Base-by-base conservation (phyloP, 192 early-diverging fungal genomes). In the Spizellomyces punctatus region DNA sequence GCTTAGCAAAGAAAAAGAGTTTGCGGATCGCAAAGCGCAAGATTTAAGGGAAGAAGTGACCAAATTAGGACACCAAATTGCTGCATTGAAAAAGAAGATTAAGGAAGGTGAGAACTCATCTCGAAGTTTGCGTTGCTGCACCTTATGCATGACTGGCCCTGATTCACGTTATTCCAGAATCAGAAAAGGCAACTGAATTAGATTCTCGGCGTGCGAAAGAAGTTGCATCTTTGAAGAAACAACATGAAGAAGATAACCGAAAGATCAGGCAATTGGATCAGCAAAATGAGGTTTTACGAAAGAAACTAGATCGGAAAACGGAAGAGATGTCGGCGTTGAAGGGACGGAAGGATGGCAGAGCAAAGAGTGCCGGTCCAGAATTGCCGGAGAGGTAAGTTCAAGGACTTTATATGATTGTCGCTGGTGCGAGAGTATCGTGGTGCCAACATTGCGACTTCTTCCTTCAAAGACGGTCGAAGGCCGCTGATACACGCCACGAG, bases 11-110 rank as follows among this genome's bases (percentile, higher is more conserved):
- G 84, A 83, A 12, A 79, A 81, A 60, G 76, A 78, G 8, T 6
- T 17, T 5, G 14, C 57, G 3, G 82, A 79, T 17, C 58, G 69
- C 19, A 64, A 61, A 42, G 12, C 52, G 22, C 17, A 52, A 19
- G 82, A 81, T 8, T 48, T 68, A 12, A 66, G 72, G 64, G 69
- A 74, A 16, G 84, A 86, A 67, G 54, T 86, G 10, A 82, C 78
- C 56, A 82, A 67, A 62, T 21, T 78, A 12, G 54, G 70, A 10
- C 49, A 2, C 1, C 60, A 68, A 16, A 22, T 76, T 3, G 48
- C 58, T 58, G 58, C 48, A 19, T 63, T 72, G 41, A 86, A 82
- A 61, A 86, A 81, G 71, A 83, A 82, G 54, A 49, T 77, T 8
- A 86, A 82, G 69, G 84, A 85, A 10, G 83, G 75, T 84, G 45